Base-by-base conservation (phyloP, 352 stramenopile species). In the Pythium plurisporium region DNA sequence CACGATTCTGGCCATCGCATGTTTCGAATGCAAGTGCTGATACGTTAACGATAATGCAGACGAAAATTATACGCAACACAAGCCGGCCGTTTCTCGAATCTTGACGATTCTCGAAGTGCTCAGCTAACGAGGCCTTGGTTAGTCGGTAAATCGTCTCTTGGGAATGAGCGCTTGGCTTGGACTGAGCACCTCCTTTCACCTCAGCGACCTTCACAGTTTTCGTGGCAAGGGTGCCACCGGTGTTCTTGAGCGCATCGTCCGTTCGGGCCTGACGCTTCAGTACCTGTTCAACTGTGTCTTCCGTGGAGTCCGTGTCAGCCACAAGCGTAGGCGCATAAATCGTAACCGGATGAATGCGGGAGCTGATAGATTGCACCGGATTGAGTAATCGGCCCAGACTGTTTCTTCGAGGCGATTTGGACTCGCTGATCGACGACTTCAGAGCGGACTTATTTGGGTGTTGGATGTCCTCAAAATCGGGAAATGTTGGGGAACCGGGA, bases 1-100 rank as follows among this genome's bases (percentile, higher is more conserved):
- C 63, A 33, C 70, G 55, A 50, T 87, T 85, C 11, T 69, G 65
- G 0, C 82, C 82, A 41, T 90, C 79, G 27, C 75, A 88, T 6
- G 79, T 90, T 58, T 86, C 63, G 6, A 82, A 64, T 9, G 77
- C 74, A n/a, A 90, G 64, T 12, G 69, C 42, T 2, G 37, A 49
- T 37, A 78, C 75, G 34, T 75, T 82, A 14, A 84, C 5, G 14
- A 87, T 47, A 44, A 90, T 87, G 33, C 72, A 63, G 27, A 81
- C 36, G 52, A 86, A 87, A 7, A 82, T 65, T 3, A 70, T n/a
- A 11, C 65, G 60, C 22, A 86, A 66, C 5, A 82, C 61, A 5
- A 76, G 56, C 36, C 65, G 67, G 0, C 60, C 55, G 51, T 69
- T 74, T 12, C 67, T 19, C 2, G 74, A 79, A 23, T 76, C 72